Percentiles rank a stretch among this genome's conserved stretches.
Conservation (phyloP, 768 basidiomycete genomes). For the Neoboletus subvelutipes region DNA sequence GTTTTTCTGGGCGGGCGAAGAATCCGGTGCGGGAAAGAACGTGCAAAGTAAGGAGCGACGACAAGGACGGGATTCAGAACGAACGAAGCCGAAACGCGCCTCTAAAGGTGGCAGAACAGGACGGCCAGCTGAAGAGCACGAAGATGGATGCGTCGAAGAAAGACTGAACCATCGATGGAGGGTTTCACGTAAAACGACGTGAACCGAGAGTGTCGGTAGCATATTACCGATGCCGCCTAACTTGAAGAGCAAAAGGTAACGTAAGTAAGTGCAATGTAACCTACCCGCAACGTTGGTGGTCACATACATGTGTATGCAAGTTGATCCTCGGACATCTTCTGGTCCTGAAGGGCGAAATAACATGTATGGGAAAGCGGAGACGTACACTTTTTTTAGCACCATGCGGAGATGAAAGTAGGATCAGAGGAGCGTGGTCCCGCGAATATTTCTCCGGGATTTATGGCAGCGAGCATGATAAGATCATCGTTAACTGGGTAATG, state of each 20-base stretch:
- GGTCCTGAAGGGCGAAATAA: not conserved
- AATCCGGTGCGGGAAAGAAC: not conserved
- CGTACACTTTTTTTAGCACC: not conserved
- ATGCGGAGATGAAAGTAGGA: not conserved
- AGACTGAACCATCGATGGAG: not conserved
- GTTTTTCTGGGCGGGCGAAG: not conserved
- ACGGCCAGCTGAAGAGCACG: not conserved
- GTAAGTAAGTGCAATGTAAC: not conserved
- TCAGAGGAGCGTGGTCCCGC: not conserved
- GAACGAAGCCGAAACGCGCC: not conserved
- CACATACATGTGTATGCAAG: too few species aligned
- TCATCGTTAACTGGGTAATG: not conserved
- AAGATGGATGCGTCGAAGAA: not conserved
- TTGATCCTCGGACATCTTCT: not conserved
- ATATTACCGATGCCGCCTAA: not conserved
- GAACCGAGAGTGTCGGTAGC: not conserved
- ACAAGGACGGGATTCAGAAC: not conserved
- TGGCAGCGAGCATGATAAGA: too few species aligned
- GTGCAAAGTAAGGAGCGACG: slow-evolving; percentile 4
- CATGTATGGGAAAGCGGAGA: not conserved
- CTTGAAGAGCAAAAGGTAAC: not conserved
- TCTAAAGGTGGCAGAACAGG: not conserved
- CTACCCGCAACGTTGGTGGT: too few species aligned
- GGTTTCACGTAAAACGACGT: not conserved
- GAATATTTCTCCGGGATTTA: not conserved